These are phyloP conservation scores for Trichaptum fuscoviolaceum DNA, from an alignment of 768 basidiomycete genomes.

Conservation along the genomic window DNA sequence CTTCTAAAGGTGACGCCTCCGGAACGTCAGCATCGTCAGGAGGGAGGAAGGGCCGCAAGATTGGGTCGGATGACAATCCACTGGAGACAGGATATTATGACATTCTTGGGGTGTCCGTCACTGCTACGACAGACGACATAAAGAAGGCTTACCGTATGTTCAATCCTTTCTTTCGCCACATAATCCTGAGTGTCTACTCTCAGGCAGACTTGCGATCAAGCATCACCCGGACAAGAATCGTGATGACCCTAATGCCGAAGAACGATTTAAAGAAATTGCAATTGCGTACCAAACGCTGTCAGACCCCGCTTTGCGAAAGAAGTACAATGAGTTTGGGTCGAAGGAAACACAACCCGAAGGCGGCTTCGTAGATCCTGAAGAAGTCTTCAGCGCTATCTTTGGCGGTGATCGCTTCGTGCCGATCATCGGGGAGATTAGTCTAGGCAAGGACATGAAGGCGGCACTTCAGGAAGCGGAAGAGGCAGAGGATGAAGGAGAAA, in stretches of 20 bases:
- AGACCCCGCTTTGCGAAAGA: constrained; percentile 65
- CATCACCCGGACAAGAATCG: constrained; percentile 92
- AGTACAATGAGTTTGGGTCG: constrained; percentile 89
- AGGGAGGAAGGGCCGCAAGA: constrained; percentile 59
- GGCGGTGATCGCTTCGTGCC: constrained; percentile 83
- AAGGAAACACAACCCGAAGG: constrained; percentile 71
- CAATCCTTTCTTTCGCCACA: not conserved
- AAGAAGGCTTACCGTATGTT: constrained; percentile 85
- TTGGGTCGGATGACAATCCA: constrained; percentile 84
- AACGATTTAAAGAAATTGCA: constrained; percentile 86
- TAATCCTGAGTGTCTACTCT: not conserved
- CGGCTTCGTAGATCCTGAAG: constrained; percentile 66
- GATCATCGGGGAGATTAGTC: constrained; percentile 84
- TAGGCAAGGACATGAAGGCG: constrained; percentile 89
- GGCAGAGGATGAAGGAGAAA: constrained; percentile 38
- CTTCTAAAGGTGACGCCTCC: constrained; percentile 8
- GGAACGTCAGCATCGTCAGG: constrained; percentile 15
- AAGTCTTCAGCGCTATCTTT: constrained; percentile 70
- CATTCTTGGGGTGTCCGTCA: constrained; percentile 66
- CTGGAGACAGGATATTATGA: constrained; percentile 92
- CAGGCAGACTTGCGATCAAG: constrained; percentile 83
- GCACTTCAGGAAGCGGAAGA: constrained; percentile 86
- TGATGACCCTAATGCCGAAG: constrained; percentile 78
- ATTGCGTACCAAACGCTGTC: constrained; percentile 87
- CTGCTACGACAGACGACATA: constrained; percentile 77